Evolutionary conservation across 2,329 filamentous ascomycete species (phyloP).

Genomic region (Venturia effusa): DNA sequence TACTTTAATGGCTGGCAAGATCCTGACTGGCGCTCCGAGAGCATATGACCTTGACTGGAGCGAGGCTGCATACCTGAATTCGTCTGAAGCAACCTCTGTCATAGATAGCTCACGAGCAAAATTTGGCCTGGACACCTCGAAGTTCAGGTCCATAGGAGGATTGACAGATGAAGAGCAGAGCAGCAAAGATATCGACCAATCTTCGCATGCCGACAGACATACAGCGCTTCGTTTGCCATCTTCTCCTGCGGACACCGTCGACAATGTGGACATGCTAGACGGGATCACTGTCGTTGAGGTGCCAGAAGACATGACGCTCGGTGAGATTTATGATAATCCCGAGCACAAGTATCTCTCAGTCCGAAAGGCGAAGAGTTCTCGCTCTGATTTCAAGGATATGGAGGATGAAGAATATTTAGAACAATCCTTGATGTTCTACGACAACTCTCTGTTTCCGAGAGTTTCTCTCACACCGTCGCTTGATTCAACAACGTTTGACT

Average conservation of each 20-base stretch:
- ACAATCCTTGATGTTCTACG: background rate
- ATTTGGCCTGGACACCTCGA: background rate
- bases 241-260: background rate
- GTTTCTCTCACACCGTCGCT: background rate
- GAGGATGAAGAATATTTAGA: background rate
- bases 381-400: background rate
- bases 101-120: background rate
- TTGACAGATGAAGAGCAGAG: background rate
- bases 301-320: background rate
- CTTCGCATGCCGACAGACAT: background rate
- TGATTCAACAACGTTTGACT: background rate
- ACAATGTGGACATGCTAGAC: background rate
- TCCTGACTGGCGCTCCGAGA: conserved; percentile 7
- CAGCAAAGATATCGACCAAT: background rate
- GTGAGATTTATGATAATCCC: background rate
- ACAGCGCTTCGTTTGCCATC: background rate
- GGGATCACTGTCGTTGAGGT: background rate
- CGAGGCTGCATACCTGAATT: background rate
- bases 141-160: background rate
- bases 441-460: background rate
- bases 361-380: background rate
- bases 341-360: background rate
- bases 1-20: background rate
- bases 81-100: background rate
- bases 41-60: conserved; percentile 2